These are phyloP conservation scores for Hibiscus trionum DNA, from an alignment of 345 rosid species.

Conservation along the genomic window DNA sequence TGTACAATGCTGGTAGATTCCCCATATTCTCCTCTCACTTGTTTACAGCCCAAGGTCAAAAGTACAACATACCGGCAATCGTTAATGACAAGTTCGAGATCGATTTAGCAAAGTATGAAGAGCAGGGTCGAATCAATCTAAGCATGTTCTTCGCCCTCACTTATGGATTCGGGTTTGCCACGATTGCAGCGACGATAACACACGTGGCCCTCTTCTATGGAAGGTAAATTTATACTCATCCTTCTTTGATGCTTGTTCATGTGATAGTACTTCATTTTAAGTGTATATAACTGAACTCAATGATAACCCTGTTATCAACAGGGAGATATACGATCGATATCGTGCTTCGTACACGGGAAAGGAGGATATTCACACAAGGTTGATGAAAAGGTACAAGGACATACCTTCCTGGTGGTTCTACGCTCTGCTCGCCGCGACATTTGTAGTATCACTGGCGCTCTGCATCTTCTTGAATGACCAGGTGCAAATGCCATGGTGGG, in stretches of 20 bases:
- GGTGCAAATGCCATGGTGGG: constrained; percentile 98
- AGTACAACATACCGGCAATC: constrained; percentile 52
- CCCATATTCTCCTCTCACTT: constrained; percentile 81
- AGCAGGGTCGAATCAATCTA: constrained; percentile 73
- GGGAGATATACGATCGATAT: constrained; percentile 58
- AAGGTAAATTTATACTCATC: constrained; percentile 35
- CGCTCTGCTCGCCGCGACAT: constrained; percentile 35
- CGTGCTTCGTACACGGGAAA: constrained; percentile 57
- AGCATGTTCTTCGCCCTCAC: constrained; percentile 76
- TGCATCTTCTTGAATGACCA: constrained; percentile 63
- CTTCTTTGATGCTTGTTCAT: not conserved
- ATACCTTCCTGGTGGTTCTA: constrained; percentile 92
- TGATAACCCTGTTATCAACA: constrained; percentile 21
- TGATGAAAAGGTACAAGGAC: constrained; percentile 72
- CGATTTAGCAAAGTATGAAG: constrained; percentile 42
- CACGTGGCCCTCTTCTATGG: constrained; percentile 88
- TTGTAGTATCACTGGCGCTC: constrained; percentile 48
- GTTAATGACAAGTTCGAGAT: constrained; percentile 73
- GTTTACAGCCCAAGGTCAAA: constrained; percentile 56
- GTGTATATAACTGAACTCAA: not conserved
- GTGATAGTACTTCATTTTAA: not conserved
- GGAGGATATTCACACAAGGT: constrained; percentile 72
- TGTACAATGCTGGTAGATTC: constrained; percentile 50
- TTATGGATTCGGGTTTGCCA: constrained; percentile 86
- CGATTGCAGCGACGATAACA: constrained; percentile 74